Evolutionary conservation across 2,329 filamentous ascomycete species (phyloP), one percentile per base, ranked within the genome.

Genomic region (Fusarium temperatum): DNA sequence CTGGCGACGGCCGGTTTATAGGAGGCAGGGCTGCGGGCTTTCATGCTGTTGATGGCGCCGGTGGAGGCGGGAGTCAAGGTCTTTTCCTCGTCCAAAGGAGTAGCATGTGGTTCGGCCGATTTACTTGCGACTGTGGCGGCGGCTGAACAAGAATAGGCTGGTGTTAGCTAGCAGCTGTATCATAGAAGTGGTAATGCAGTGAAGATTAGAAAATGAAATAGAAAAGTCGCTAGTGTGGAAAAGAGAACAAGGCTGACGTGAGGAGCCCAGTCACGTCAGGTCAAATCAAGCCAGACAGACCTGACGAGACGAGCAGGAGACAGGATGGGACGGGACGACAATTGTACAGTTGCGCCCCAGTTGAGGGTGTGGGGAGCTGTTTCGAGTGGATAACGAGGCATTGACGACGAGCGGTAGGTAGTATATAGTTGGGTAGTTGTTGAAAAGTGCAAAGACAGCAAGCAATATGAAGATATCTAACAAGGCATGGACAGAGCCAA

Each of bases 1-100:
- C 82, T 78, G 57, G 77, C 76, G 70, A 82, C 50, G 68, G 76
- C 75, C 67, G 82, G 76, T 72, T 83, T 82, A 64, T 76, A 78
- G 50, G 77, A 73, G 72, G 80, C 76, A 72, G 77, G 77, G 24
- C 70, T 74, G 63, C 75, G 76, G 66, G 76, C 68, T 78, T 81
- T 83, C 81, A 84, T 83, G 78, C 80, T 84, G 80, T 84, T 84
- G 75, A 83, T 77, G 55, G 80, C 76, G 79, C 82, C 82, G 65
- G 80, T 78, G 36, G 84, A 83, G 76, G 82, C 83, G 61, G 81
- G 80, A 48, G 81, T 77, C 73, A 86, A 78, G 53, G 82, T 82
- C 68, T 78, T 79, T 63, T 75, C 68, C 65, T 78, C 77, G 45
- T 64, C 65, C 45, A 74, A 68, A 45, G 53, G 55, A 62, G 76